These are phyloP conservation scores for Cordyceps militaris DNA, from an alignment of 2,329 filamentous ascomycete genomes.

Conservation along the genomic window DNA sequence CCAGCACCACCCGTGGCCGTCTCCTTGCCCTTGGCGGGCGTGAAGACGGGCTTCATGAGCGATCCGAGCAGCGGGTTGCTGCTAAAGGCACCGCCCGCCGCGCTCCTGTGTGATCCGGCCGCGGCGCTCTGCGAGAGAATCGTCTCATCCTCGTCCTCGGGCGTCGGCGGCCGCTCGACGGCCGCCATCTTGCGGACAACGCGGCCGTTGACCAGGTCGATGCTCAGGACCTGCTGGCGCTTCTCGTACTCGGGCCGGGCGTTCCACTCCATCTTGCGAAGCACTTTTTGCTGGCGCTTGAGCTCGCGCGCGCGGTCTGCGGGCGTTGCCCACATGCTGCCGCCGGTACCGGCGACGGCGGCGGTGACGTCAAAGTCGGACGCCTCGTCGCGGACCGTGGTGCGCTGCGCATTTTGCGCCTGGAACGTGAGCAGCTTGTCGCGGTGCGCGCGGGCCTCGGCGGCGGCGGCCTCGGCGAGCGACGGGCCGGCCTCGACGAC, in stretches of 20 bases:
- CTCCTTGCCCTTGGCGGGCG: constrained; percentile 44
- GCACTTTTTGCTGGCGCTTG: constrained; percentile 75
- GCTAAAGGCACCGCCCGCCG: constrained; percentile 55
- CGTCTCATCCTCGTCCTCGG: constrained; percentile 28
- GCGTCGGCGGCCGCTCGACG: constrained; percentile 50
- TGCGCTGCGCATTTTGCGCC: constrained; percentile 75
- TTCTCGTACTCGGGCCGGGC: constrained; percentile 84
- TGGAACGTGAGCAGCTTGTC: constrained; percentile 79
- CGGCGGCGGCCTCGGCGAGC: constrained; percentile 51
- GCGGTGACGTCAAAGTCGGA: constrained; percentile 50
- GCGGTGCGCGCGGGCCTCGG: constrained; percentile 67
- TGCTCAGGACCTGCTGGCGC: constrained; percentile 73
- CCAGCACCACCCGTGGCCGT: constrained; percentile 19
- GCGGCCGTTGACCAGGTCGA: constrained; percentile 72
- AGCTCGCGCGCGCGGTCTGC: constrained; percentile 76
- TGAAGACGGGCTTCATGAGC: constrained; percentile 57
- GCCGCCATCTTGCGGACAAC: constrained; percentile 67
- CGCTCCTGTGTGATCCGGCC: constrained; percentile 26
- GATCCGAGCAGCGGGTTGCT: constrained; percentile 60
- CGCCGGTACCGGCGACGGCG: constrained; percentile 37
- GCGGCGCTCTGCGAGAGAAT: constrained; percentile 16
- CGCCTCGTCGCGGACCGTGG: constrained; percentile 80
- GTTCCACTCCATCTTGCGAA: constrained; percentile 83
- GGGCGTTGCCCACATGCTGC: constrained; percentile 72
- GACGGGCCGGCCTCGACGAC: constrained; percentile 25